These are phyloP conservation scores for Domatiomyces catenatus DNA, from an alignment of 2,329 filamentous ascomycete genomes.

Conservation along the genomic window DNA sequence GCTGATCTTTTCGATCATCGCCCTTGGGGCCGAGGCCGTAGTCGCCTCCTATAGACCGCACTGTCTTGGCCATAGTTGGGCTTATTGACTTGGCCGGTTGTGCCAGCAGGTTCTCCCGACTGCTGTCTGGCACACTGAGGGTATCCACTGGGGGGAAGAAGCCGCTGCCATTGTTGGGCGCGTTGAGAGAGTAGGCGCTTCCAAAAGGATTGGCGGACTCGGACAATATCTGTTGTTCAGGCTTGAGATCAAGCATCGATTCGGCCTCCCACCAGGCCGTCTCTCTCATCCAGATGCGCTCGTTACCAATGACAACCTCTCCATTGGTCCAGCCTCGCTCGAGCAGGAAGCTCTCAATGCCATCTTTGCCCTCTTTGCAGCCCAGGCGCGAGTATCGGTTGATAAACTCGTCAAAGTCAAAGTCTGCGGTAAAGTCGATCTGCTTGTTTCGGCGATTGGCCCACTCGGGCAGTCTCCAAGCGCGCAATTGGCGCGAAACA, in stretches of 20 bases:
- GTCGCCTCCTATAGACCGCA: slow-evolving; percentile 51
- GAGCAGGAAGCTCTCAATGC: slow-evolving; percentile 84
- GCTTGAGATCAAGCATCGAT: slow-evolving; percentile 81
- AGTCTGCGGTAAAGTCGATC: slow-evolving; percentile 92
- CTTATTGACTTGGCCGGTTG: slow-evolving; percentile 37
- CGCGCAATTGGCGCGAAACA: slow-evolving; percentile 79
- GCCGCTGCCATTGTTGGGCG: slow-evolving; percentile 37
- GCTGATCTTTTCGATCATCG: slow-evolving; percentile 56
- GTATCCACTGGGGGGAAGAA: slow-evolving; percentile 55
- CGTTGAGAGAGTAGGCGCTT: slow-evolving; percentile 52
- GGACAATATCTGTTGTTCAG: slow-evolving; percentile 32
- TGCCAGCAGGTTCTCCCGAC: slow-evolving; percentile 53
- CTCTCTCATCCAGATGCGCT: slow-evolving; percentile 93
- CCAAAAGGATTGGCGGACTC: slow-evolving; percentile 37
- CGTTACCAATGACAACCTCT: slow-evolving; percentile 77
- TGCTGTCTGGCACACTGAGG: slow-evolving; percentile 48
- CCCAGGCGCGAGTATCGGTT: slow-evolving; percentile 69
- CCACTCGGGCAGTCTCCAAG: slow-evolving; percentile 93
- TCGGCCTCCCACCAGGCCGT: slow-evolving; percentile 95
- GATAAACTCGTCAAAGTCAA: slow-evolving; percentile 83
- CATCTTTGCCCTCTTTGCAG: slow-evolving; percentile 78
- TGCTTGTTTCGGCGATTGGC: slow-evolving; percentile 81
- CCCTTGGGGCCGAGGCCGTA: slow-evolving; percentile 82
- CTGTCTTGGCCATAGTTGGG: slow-evolving; percentile 48
- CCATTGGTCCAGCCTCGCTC: slow-evolving; percentile 98